These are phyloP conservation scores for Draba incana DNA, from an alignment of 345 rosid genomes.

Conservation along the genomic window DNA sequence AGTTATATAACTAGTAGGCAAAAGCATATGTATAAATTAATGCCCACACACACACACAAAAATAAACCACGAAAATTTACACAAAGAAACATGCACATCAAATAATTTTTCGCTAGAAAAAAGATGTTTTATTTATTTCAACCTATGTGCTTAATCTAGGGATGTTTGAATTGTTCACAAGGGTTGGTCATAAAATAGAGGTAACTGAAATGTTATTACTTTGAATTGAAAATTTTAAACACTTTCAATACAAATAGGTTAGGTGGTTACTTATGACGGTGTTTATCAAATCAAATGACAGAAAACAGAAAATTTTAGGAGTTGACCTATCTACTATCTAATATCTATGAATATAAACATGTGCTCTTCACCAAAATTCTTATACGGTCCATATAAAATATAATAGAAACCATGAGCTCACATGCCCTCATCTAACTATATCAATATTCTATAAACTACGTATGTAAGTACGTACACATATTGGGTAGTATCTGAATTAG, in stretches of 20 bases:
- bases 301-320: conserved; percentile 31
- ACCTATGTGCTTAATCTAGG: conserved; percentile 1
- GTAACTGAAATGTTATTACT: neutral
- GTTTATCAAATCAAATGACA: conserved; percentile 17
- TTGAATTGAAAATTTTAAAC: neutral
- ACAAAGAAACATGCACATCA: neutral
- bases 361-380: conserved; percentile 45
- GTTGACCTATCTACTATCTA: conserved; percentile 40
- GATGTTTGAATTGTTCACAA: conserved; percentile 10
- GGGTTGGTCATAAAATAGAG: conserved; percentile 3
- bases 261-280: conserved; percentile 7
- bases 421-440: conserved; percentile 30
- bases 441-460: conserved; percentile 10
- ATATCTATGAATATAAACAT: conserved; percentile 46
- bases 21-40: neutral
- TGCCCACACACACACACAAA: neutral
- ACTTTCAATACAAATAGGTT: neutral
- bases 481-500: conserved; percentile 4
- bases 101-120: neutral
- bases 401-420: conserved; percentile 25
- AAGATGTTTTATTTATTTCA: neutral
- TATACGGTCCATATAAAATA: conserved; percentile 38
- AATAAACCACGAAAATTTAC: neutral
- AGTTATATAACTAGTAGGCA: neutral
- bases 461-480: conserved; percentile 23